Percentiles rank a stretch among this genome's conserved stretches.
These are phyloP conservation scores for Calvatia gigantea DNA, from an alignment of 768 basidiomycete species.

Conservation along the genomic window DNA sequence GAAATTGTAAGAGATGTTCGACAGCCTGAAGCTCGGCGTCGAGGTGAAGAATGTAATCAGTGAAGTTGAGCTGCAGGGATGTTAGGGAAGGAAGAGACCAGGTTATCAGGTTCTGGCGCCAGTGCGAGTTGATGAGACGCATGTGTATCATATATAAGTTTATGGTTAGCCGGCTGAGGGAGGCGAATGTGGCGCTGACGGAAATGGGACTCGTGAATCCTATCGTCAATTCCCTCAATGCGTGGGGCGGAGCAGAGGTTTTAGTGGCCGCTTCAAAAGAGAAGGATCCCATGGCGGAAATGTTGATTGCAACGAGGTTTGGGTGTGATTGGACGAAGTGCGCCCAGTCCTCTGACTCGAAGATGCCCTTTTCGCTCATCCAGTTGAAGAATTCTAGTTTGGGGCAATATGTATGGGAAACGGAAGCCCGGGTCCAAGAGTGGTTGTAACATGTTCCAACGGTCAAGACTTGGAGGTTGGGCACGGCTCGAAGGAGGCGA, in stretches of 20 bases:
- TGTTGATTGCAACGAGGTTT: slow-evolving; percentile 14
- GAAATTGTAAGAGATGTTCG: background rate
- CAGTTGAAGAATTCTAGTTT: slow-evolving; percentile 18
- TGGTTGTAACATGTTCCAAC: slow-evolving; percentile 14
- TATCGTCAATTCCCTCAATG: background rate
- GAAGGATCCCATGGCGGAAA: slow-evolving; percentile 9
- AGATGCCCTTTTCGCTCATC: slow-evolving; percentile 4
- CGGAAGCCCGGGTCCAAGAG: background rate
- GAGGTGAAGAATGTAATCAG: background rate
- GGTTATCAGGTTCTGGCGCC: background rate
- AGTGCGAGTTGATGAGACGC: background rate
- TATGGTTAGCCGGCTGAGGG: background rate
- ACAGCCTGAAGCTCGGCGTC: background rate
- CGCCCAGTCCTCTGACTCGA: slow-evolving; percentile 11
- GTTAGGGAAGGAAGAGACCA: slow-evolving; percentile 7
- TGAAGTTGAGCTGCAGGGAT: slow-evolving; percentile 14
- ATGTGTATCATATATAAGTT: background rate
- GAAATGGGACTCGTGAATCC: background rate
- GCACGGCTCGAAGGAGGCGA: slow-evolving; percentile 14
- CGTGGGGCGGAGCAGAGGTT: background rate
- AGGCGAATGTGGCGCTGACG: background rate
- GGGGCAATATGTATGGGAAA: slow-evolving; percentile 1
- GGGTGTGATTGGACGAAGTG: slow-evolving; percentile 15
- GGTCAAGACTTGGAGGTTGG: slow-evolving; percentile 20
- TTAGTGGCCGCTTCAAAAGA: background rate